phyloP scores from a whole-genome alignment of 2,329 filamentous ascomycete species.

The Verticillium nonalfalfae region DNA sequence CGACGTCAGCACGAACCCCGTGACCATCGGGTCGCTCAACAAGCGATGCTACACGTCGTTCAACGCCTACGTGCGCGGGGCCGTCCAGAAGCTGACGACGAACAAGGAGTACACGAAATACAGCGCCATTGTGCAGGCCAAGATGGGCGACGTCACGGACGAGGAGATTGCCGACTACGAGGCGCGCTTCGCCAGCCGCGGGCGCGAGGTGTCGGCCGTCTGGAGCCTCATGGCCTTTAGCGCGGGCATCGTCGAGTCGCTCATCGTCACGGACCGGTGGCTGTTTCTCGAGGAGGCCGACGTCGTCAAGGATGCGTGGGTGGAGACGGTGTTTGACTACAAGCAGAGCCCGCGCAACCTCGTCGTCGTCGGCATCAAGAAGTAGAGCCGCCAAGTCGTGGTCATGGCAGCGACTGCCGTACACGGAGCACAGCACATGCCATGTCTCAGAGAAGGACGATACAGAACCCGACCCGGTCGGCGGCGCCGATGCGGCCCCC shows the following conservation, averaged over 20 bases:
- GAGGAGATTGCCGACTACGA: slow-evolving; percentile 71
- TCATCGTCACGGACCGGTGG: slow-evolving; percentile 90
- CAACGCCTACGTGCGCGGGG: slow-evolving; percentile 70
- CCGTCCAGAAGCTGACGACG: slow-evolving; percentile 65
- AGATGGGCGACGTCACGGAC: slow-evolving; percentile 64
- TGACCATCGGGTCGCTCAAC: slow-evolving; percentile 79
- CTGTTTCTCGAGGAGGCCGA: slow-evolving; percentile 70
- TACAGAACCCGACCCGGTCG: too few species aligned
- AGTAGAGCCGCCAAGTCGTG: slow-evolving; percentile 20
- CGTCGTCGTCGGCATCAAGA: slow-evolving; percentile 88
- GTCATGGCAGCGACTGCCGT: too few species aligned
- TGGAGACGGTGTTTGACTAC: slow-evolving; percentile 91
- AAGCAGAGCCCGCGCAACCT: slow-evolving; percentile 79
- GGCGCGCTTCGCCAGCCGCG: slow-evolving; percentile 52
- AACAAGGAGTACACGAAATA: slow-evolving; percentile 51
- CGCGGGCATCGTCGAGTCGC: slow-evolving; percentile 78
- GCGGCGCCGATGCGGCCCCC: too few species aligned
- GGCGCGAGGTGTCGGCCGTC: slow-evolving; percentile 76
- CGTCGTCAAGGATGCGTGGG: slow-evolving; percentile 72
- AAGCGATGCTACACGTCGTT: slow-evolving; percentile 77
- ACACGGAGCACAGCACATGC: too few species aligned
- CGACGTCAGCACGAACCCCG: slow-evolving; percentile 61
- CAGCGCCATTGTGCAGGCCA: slow-evolving; percentile 54
- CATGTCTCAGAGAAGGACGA: too few species aligned
- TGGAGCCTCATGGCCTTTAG: slow-evolving; percentile 98